These are phyloP conservation scores for Senna siamea DNA, from an alignment of 306 rosid species.

Conservation along the genomic window DNA sequence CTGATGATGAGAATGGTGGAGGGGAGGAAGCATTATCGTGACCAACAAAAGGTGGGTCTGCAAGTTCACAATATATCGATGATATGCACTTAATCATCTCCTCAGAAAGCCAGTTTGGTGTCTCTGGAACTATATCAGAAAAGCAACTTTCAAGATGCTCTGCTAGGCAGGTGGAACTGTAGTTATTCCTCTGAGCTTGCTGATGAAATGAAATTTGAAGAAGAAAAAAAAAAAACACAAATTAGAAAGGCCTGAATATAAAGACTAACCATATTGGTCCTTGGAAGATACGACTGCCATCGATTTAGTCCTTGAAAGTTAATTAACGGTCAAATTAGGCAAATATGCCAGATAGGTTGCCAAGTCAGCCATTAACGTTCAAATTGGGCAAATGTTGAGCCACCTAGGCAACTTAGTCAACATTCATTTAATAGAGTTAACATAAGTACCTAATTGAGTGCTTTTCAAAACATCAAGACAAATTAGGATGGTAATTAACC, in stretches of 20 bases:
- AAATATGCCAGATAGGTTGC: no score
- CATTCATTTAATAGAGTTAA: neutral
- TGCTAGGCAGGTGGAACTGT: constrained; percentile 54
- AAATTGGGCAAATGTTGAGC: neutral
- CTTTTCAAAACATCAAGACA: neutral
- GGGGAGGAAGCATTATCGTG: constrained; percentile 62
- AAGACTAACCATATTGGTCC: neutral
- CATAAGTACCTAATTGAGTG: neutral
- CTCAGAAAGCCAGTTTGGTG: constrained; percentile 87
- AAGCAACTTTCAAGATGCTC: constrained; percentile 60
- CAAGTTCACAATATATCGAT: constrained; percentile 75
- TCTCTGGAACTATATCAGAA: constrained; percentile 55
- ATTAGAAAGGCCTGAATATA: constrained; percentile 34
- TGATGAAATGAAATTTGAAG: constrained; percentile 42
- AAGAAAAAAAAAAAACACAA: constrained; percentile 31
- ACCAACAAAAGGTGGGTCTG: constrained; percentile 62
- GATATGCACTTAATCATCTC: constrained; percentile 87
- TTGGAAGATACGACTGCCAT: neutral
- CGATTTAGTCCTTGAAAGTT: no score
- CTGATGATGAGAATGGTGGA: constrained; percentile 55
- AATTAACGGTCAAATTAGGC: no score
- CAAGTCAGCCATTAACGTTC: no score
- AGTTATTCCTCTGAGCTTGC: constrained; percentile 63
- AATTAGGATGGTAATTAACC: neutral
- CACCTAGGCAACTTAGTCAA: neutral